A percentile compares a stretch with the other conserved stretches of the same genome.
phyloP scores from a whole-genome alignment of 73 alveolate species.

The Paramecium tetraurelia region DNA sequence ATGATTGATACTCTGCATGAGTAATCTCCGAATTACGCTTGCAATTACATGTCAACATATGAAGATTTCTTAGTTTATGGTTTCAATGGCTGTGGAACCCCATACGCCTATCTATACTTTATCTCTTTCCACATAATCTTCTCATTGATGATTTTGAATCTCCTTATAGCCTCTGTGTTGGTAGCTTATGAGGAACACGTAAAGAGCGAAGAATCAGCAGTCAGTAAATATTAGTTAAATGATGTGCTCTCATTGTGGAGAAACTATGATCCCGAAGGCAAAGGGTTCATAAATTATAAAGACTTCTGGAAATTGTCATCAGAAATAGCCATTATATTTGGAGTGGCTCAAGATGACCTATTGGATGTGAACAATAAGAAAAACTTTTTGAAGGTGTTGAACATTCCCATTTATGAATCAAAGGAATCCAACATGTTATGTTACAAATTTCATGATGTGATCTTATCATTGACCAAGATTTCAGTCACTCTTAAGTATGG shows the following conservation, averaged over 20 bases:
- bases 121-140: conserved; percentile 53
- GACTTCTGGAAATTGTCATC: conserved; percentile 61
- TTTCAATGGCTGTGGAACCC: conserved; percentile 55
- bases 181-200: conserved; percentile 59
- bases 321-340: conserved; percentile 54
- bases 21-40: conserved; percentile 40
- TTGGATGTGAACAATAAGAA: conserved; percentile 58
- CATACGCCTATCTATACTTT: conserved; percentile 37
- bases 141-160: conserved; percentile 56
- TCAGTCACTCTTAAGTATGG: conserved; percentile 64
- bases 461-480: conserved; percentile 37
- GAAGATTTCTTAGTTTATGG: conserved; percentile 33
- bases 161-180: conserved; percentile 48
- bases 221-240: conserved; percentile 55
- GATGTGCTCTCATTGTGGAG: conserved; percentile 55
- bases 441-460: conserved; percentile 57
- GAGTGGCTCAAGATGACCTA: conserved; percentile 54
- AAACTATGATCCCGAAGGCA: conserved; percentile 54
- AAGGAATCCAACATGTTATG: conserved; percentile 22
- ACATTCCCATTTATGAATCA: conserved; percentile 59
- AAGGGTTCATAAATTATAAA: conserved; percentile 55
- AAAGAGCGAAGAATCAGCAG: conserved; percentile 51
- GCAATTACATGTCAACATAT: conserved; percentile 33
- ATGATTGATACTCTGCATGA: conserved; percentile 39
- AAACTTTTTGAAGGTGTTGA: conserved; percentile 49